Percentiles rank a stretch among this genome's conserved stretches.
Conservation (phyloP, 1,284 basidiomycete species). For the Tylopilus sp. region DNA sequence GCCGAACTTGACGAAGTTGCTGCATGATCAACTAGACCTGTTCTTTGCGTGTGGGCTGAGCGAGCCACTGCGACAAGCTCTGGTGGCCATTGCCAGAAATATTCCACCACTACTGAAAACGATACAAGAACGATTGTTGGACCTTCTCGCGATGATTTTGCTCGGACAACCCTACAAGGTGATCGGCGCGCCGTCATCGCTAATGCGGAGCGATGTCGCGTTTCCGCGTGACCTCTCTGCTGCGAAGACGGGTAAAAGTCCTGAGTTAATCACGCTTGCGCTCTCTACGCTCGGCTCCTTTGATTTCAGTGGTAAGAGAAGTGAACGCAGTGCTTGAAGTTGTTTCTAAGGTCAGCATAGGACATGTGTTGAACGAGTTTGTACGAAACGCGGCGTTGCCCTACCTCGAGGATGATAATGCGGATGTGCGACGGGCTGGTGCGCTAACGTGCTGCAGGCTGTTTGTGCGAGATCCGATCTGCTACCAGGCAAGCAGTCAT, state of each 20-base stretch:
- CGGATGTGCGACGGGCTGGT: slow-evolving; percentile 87
- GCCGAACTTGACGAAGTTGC: slow-evolving; percentile 90
- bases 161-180: slow-evolving; percentile 84
- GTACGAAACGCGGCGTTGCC: slow-evolving; percentile 90
- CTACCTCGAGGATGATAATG: slow-evolving; percentile 90
- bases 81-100: slow-evolving; percentile 82
- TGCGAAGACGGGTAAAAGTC: slow-evolving; percentile 52
- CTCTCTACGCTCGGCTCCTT: slow-evolving; percentile 88
- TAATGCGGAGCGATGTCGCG: slow-evolving; percentile 51
- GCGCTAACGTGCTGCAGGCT: slow-evolving; percentile 90
- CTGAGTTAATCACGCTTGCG: slow-evolving; percentile 82
- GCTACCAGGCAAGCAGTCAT: slow-evolving; percentile 93
- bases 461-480: slow-evolving; percentile 94
- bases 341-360: slow-evolving; percentile 37
- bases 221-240: slow-evolving; percentile 56
- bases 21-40: slow-evolving; percentile 95
- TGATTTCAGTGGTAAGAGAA: slow-evolving; percentile 80
- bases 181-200: slow-evolving; percentile 70
- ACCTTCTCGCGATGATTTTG: slow-evolving; percentile 76
- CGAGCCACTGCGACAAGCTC: slow-evolving; percentile 82
- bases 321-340: not conserved
- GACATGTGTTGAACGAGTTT: slow-evolving; percentile 95
- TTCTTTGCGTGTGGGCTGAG: slow-evolving; percentile 97
- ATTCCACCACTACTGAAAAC: slow-evolving; percentile 91
- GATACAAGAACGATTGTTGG: slow-evolving; percentile 91